phyloP scores from a whole-genome alignment of 352 stramenopile genomes.

The Discostella stelligera region DNA sequence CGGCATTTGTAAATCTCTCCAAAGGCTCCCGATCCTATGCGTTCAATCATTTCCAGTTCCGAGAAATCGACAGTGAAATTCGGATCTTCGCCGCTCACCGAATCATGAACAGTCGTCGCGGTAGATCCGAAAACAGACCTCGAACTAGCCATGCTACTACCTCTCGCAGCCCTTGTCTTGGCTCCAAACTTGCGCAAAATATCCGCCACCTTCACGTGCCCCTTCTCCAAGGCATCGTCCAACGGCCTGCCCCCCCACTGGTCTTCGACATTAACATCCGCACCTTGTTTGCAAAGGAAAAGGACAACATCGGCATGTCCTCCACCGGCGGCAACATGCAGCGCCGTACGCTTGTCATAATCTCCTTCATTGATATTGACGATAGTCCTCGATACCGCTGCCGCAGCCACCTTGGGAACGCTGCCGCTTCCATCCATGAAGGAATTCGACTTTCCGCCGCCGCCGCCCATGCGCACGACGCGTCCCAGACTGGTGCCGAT shows the following conservation, averaged over 20 bases:
- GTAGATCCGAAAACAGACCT: not conserved
- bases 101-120: slow-evolving; percentile 8
- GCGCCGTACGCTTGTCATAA: slow-evolving; percentile 80
- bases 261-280: slow-evolving; percentile 70
- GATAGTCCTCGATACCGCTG: not conserved
- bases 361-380: slow-evolving; percentile 58
- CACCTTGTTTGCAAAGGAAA: slow-evolving; percentile 58
- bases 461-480: not conserved
- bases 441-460: no score
- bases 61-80: slow-evolving; percentile 74
- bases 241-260: slow-evolving; percentile 65
- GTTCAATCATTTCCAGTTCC: slow-evolving; percentile 79
- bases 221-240: slow-evolving; percentile 57
- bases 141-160: not conserved
- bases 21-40: slow-evolving; percentile 82
- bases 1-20: slow-evolving; percentile 92
- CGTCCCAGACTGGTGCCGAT: not conserved
- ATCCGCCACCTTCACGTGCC: slow-evolving; percentile 15
- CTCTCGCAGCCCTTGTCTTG: not conserved
- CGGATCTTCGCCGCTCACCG: slow-evolving; percentile 29
- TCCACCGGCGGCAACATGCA: slow-evolving; percentile 80
- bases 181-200: slow-evolving; percentile 38
- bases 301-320: slow-evolving; percentile 70
- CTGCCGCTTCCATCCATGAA: not conserved
- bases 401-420: not conserved